A percentile compares a stretch with the other conserved stretches of the same genome.
Evolutionary conservation across 306 rosid genomes (phyloP).

Genomic region (Lithocarpus polystachyus): DNA sequence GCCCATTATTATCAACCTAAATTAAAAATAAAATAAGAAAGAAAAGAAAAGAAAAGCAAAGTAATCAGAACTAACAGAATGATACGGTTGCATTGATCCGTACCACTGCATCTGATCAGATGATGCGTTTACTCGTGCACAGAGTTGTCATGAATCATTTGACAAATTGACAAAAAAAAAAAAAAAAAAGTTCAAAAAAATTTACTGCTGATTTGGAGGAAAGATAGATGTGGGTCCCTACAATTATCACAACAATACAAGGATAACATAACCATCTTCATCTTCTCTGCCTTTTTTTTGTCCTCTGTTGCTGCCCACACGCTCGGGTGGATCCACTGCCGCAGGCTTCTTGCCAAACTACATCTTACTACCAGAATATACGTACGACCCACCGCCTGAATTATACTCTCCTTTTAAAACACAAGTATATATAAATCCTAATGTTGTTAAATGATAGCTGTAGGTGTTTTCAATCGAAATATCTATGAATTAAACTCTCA

Average conservation of each 20-base stretch:
- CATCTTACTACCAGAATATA: background rate
- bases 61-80: background rate
- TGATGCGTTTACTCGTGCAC: slow-evolving; percentile 37
- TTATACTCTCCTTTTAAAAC: background rate
- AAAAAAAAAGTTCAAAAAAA: too few relatives aligned
- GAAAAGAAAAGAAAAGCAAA: background rate
- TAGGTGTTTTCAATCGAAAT: too few relatives aligned
- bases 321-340: slow-evolving; percentile 44
- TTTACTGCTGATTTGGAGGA: slow-evolving; percentile 1
- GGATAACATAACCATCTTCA: slow-evolving; percentile 34
- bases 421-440: too few relatives aligned
- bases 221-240: slow-evolving; percentile 13
- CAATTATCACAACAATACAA: slow-evolving; percentile 22
- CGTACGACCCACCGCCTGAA: too few relatives aligned
- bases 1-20: too few relatives aligned
- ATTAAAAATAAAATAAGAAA: background rate
- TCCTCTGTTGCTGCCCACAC: slow-evolving; percentile 45
- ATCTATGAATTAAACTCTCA: too few relatives aligned
- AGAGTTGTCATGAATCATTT: slow-evolving; percentile 35
- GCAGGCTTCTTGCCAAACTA: background rate
- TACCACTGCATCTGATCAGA: slow-evolving; percentile 38
- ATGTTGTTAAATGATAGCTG: too few relatives aligned
- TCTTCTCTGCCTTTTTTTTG: slow-evolving; percentile 31
- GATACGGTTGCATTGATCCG: slow-evolving; percentile 23
- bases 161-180: background rate